Evolutionary conservation across 192 early-diverging fungal species (phyloP).

Genomic region (Chytriomyces sp.): DNA sequence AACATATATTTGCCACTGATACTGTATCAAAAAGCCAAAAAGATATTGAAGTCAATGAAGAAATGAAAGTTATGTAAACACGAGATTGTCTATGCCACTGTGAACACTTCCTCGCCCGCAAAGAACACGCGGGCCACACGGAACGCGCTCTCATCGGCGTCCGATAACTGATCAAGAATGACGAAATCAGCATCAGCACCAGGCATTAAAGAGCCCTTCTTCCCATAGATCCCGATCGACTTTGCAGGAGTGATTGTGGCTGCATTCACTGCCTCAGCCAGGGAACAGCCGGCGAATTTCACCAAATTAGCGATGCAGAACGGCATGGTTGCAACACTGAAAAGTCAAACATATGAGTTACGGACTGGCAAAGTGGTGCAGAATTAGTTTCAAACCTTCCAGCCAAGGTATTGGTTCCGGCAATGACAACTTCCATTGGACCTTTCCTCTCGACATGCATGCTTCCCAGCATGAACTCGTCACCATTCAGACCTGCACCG

Average conservation of each 20-base stretch:
- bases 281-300: conserved; percentile 11
- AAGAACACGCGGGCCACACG: background rate
- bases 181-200: conserved; percentile 22
- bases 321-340: conserved; percentile 24
- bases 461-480: conserved; percentile 22
- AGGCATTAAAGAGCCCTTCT: background rate
- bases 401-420: conserved; percentile 16
- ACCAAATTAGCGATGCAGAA: conserved; percentile 23
- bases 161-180: conserved; percentile 3
- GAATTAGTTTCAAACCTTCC: background rate
- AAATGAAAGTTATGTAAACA: background rate
- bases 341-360: background rate
- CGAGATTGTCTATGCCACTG: background rate
- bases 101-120: conserved; percentile 22
- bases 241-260: conserved; percentile 17
- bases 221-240: conserved; percentile 6
- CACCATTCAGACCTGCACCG: conserved; percentile 34
- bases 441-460: conserved; percentile 16
- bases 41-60: too few species aligned
- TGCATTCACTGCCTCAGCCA: conserved; percentile 18
- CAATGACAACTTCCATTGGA: conserved; percentile 21
- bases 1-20: too few species aligned
- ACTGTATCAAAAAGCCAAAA: too few species aligned
- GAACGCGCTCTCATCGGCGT: conserved; percentile 2
- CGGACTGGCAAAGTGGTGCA: background rate